A percentile compares a stretch with the other conserved stretches of the same genome.
These are phyloP conservation scores for Dentipellis fragilis DNA, from an alignment of 768 basidiomycete species.

Conservation along the genomic window DNA sequence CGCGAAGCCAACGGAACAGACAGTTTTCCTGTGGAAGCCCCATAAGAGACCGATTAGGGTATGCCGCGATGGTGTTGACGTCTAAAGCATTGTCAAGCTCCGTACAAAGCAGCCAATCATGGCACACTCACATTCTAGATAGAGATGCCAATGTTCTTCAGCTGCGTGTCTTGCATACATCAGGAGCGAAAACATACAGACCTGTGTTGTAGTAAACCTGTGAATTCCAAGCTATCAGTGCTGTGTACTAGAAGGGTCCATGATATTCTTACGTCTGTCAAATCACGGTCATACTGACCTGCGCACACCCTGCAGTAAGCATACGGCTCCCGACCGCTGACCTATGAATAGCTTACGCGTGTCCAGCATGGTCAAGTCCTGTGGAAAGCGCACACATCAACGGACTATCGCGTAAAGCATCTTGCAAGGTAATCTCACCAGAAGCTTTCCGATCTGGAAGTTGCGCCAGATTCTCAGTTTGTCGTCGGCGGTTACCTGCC, in stretches of 20 bases:
- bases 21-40: slow-evolving; percentile 45
- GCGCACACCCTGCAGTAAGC: no score
- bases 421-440: slow-evolving; percentile 16
- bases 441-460: slow-evolving; percentile 53
- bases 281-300: slow-evolving; percentile 45
- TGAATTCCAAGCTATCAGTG: neutral
- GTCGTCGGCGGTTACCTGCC: slow-evolving; percentile 44
- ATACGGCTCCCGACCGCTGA: no score
- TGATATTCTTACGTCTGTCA: slow-evolving; percentile 37
- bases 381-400: neutral
- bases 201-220: slow-evolving; percentile 44
- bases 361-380: slow-evolving; percentile 52
- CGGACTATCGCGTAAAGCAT: neutral
- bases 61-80: slow-evolving; percentile 33
- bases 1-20: slow-evolving; percentile 12
- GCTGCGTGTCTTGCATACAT: neutral
- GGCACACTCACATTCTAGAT: slow-evolving; percentile 6
- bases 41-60: slow-evolving; percentile 41
- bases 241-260: neutral
- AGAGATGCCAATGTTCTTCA: slow-evolving; percentile 1
- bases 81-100: slow-evolving; percentile 13
- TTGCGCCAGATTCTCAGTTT: slow-evolving; percentile 53
- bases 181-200: slow-evolving; percentile 12
- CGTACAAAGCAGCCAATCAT: neutral
- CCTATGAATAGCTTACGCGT: slow-evolving; percentile 29